phyloP scores from a whole-genome alignment of 306 rosid species.

The Cicer yamashitae region DNA sequence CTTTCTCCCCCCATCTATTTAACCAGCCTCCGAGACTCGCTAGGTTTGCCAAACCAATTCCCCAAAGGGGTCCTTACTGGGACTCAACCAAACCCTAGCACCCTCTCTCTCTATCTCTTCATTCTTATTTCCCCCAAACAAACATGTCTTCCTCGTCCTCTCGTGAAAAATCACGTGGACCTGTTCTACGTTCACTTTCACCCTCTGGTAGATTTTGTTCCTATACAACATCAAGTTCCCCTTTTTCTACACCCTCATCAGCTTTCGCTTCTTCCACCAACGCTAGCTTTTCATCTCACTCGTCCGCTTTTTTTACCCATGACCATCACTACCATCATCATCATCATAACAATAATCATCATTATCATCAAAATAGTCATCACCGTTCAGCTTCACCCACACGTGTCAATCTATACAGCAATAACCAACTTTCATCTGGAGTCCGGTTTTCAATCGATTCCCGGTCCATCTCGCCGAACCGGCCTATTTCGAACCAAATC shows the following conservation, averaged over 20 bases:
- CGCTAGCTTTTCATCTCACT: conserved; percentile 60
- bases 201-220: conserved; percentile 75
- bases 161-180: conserved; percentile 68
- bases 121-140: background rate
- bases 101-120: no score
- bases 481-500: conserved; percentile 64
- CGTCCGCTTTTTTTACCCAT: conserved; percentile 56
- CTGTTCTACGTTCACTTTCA: conserved; percentile 75
- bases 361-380: conserved; percentile 47
- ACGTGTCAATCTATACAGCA: conserved; percentile 70
- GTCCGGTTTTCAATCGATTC: conserved; percentile 81
- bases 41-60: conserved; percentile 93
- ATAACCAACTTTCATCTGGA: conserved; percentile 53
- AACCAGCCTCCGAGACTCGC: conserved; percentile 70
- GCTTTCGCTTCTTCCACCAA: conserved; percentile 82
- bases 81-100: conserved; percentile 16
- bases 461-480: conserved; percentile 81
- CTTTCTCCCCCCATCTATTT: conserved; percentile 49
- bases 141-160: conserved; percentile 70
- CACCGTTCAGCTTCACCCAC: conserved; percentile 83
- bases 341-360: conserved; percentile 39
- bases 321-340: conserved; percentile 32
- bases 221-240: conserved; percentile 53
- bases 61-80: conserved; percentile 63
- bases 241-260: conserved; percentile 57